phyloP scores from a whole-genome alignment of 2,329 filamentous ascomycete species.

The Fusarium nygamai region DNA sequence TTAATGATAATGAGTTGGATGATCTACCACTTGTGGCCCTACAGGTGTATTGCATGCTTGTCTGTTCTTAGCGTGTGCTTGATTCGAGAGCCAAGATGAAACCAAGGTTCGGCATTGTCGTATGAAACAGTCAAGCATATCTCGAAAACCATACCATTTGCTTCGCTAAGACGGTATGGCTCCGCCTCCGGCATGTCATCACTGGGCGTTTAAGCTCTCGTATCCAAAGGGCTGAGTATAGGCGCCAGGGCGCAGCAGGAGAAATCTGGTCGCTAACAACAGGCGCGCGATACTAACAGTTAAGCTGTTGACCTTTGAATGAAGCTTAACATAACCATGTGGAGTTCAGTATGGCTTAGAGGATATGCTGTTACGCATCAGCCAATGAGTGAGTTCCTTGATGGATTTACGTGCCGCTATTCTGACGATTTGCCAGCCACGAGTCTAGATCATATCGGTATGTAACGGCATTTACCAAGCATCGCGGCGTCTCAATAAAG shows the following conservation, averaged over 20 bases:
- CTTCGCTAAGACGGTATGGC: constrained; percentile 16
- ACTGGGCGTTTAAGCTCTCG: constrained; percentile 5
- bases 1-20: constrained; percentile 45
- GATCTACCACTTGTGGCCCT: constrained; percentile 12
- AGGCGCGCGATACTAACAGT: neutral
- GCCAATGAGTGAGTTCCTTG: neutral
- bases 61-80: neutral
- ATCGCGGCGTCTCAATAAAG: neutral
- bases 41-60: neutral
- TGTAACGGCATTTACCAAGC: constrained; percentile 1
- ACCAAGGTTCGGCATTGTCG: constrained; percentile 3
- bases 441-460: constrained; percentile 6
- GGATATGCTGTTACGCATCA: neutral
- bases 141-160: neutral
- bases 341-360: neutral
- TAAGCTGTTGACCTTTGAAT: neutral
- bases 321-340: neutral
- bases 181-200: constrained; percentile 8
- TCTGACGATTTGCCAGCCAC: constrained; percentile 2
- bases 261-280: neutral
- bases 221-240: constrained; percentile 1
- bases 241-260: neutral
- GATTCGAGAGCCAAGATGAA: neutral
- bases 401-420: neutral
- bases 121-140: neutral